Evolutionary conservation across 331 rosid genomes (phyloP), one percentile per base, ranked within the genome.

Genomic region (Malus hybrid): DNA sequence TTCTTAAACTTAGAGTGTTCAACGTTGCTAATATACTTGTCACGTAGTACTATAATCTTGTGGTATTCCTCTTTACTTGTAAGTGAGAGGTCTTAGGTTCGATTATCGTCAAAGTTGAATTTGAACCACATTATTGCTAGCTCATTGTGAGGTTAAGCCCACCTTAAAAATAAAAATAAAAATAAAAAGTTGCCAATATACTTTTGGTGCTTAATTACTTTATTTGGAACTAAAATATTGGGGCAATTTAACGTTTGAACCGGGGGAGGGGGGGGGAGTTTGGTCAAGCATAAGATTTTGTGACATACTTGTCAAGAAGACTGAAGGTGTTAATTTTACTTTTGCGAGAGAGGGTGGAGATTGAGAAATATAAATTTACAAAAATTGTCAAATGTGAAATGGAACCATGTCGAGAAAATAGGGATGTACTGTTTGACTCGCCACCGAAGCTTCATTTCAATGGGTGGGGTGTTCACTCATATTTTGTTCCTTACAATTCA

Each of bases 1-100:
- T 72, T 72, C 27, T 72, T 72, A 31, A 39, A 34, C 67, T 59
- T 72, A 66, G 57, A 73, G 59, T 6, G 12, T 73, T 73, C 77
- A 61, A 73, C 16, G 59, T 73, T 61, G 39, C 39, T 6, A 63
- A 63, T 57, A 44, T 44, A 3, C 2, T 42, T 42, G 14, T 42
- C 1, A 36, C 1, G 0, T 36, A 36, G 11, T 42, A 3, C 1
- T 42, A 42, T 1, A 42, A 0, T 3, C 1, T 42, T 0, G 5
- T 42, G 5, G 48, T 42, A 42, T 42, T 42, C 5, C 5, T 42
- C 4, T 10, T 42, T 39, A 39, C 4, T 39, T 39, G 46, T 39
- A 39, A 39, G 13, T 39, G 0, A 39, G 13, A 39, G 4, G 5
- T 0, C 4, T 39, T 39, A 39, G 46, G 1, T 39, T 39, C 4